Percentiles rank a stretch among this genome's conserved stretches.
Evolutionary conservation across 768 basidiomycete genomes (phyloP).

Genomic region (Rhizopogon salebrosus): DNA sequence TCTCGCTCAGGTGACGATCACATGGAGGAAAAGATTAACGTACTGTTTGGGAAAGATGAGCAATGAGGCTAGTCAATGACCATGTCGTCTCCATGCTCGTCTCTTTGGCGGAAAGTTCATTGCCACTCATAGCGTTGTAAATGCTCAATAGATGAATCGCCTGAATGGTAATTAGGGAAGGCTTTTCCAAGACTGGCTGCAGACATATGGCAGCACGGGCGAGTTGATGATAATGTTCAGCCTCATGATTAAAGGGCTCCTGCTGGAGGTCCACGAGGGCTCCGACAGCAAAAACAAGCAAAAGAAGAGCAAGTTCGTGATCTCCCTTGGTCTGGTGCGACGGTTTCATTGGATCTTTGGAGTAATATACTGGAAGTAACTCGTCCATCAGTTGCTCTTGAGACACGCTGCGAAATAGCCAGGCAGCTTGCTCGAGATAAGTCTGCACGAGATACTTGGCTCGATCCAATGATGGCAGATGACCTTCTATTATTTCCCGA

Average conservation of each 20-base stretch:
- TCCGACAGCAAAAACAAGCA: constrained; percentile 47
- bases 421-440: constrained; percentile 44
- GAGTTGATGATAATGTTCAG: constrained; percentile 64
- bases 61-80: constrained; percentile 59
- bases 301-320: constrained; percentile 47
- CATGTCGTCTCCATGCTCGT: constrained; percentile 72
- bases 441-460: constrained; percentile 40
- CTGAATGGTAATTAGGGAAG: constrained; percentile 67
- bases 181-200: constrained; percentile 67
- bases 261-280: constrained; percentile 37
- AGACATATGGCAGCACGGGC: constrained; percentile 60
- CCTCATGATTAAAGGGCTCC: constrained; percentile 31
- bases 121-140: constrained; percentile 66
- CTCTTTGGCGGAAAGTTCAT: constrained; percentile 49
- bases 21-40: constrained; percentile 19
- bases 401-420: constrained; percentile 48
- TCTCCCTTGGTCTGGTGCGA: constrained; percentile 37
- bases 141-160: constrained; percentile 62
- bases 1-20: constrained; percentile 10
- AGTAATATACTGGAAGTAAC: constrained; percentile 38
- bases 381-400: constrained; percentile 40
- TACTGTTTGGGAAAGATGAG: constrained; percentile 63
- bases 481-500: constrained; percentile 44
- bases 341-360: constrained; percentile 12
- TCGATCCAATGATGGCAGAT: constrained; percentile 50